Percentiles rank a stretch among this genome's conserved stretches.
Conservation (phyloP, 768 basidiomycete genomes). For the Trametopsis cervina region DNA sequence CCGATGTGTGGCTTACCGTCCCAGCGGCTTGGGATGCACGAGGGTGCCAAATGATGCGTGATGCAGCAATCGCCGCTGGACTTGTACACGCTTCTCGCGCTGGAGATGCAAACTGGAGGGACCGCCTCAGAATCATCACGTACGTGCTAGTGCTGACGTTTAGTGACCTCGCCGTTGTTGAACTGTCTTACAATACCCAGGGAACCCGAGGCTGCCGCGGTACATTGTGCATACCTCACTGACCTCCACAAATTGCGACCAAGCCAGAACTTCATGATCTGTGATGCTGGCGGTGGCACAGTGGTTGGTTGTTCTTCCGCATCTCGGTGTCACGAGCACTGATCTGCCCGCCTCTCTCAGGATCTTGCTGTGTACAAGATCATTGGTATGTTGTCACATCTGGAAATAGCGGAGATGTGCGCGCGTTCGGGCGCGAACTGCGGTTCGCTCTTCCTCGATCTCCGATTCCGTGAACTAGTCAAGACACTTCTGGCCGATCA, state of each 20-base stretch:
- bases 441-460: constrained; percentile 81
- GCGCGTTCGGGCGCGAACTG: constrained; percentile 84
- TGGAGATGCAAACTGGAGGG: constrained; percentile 70
- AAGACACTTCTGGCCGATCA: constrained; percentile 74
- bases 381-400: constrained; percentile 67
- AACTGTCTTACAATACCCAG: constrained; percentile 23
- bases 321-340: not conserved
- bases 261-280: constrained; percentile 86
- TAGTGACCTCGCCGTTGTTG: not conserved
- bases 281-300: constrained; percentile 81
- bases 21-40: constrained; percentile 89
- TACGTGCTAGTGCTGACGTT: constrained; percentile 20
- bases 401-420: constrained; percentile 91
- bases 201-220: constrained; percentile 82
- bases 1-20: constrained; percentile 81
- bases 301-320: constrained; percentile 34
- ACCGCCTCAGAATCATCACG: constrained; percentile 79
- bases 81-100: constrained; percentile 67
- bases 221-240: constrained; percentile 79
- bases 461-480: constrained; percentile 79
- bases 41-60: constrained; percentile 81
- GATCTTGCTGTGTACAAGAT: constrained; percentile 50
- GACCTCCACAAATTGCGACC: constrained; percentile 73
- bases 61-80: constrained; percentile 74
- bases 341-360: constrained; percentile 13